Conservation (phyloP, 805 yeast genomes). For the Ogataea methylovora region DNA sequence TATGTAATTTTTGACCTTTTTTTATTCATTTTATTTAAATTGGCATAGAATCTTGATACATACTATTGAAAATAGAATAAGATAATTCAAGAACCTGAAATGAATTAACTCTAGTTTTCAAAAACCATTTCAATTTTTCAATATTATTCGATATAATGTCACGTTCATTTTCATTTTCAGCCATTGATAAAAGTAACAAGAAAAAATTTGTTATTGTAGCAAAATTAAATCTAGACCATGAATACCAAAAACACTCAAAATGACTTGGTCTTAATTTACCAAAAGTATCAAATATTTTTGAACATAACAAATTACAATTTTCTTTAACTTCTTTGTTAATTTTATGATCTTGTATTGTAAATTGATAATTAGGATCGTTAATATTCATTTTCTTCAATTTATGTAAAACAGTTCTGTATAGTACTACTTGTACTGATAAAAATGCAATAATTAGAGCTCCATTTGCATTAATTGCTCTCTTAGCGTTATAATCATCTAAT, state of each 20-base stretch:
- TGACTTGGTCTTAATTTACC: conserved; percentile 6
- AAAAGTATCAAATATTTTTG: too few species aligned
- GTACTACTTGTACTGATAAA: conserved; percentile 3
- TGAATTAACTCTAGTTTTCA: neutral
- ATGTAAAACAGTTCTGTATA: conserved; percentile 5
- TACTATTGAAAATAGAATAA: too few species aligned
- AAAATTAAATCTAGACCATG: conserved; percentile 11
- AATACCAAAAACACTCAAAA: conserved; percentile 11
- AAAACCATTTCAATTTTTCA: conserved; percentile 11
- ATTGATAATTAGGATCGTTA: too few species aligned
- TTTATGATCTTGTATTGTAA: too few species aligned
- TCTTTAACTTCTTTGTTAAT: too few species aligned
- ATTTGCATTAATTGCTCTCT: conserved; percentile 1
- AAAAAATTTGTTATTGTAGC: conserved; percentile 10
- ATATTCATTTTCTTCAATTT: too few species aligned
- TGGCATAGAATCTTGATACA: too few species aligned
- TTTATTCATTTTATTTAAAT: too few species aligned
- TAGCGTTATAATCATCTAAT: conserved; percentile 2
- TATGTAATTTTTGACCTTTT: too few species aligned
- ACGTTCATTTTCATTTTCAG: conserved; percentile 1
- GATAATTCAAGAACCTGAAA: too few species aligned
- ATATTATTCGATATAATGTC: neutral
- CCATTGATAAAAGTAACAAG: conserved; percentile 3
- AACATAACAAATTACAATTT: too few species aligned
- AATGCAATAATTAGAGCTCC: conserved; percentile 7